phyloP scores from a whole-genome alignment of 352 stramenopile genomes.

The Pythium guiyangense region DNA sequence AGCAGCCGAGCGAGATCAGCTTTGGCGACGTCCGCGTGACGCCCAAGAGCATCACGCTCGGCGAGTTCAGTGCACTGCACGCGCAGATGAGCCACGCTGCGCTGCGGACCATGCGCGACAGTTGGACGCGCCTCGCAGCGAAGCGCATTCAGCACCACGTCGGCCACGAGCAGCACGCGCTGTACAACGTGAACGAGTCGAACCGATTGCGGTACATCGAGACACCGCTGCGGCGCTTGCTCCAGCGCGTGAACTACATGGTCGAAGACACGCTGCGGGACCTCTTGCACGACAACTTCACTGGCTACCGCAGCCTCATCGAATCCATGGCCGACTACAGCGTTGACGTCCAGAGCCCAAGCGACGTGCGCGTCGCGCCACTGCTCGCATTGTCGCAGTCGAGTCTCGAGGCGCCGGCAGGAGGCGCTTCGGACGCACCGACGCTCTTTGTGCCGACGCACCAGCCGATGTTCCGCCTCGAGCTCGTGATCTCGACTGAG shows the following conservation, averaged over 20 bases:
- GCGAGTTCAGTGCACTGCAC: conserved; percentile 67
- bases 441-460: conserved; percentile 21
- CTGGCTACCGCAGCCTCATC: conserved; percentile 62
- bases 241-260: conserved; percentile 84
- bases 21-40: conserved; percentile 44
- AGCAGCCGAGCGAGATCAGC: conserved; percentile 59
- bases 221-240: conserved; percentile 44
- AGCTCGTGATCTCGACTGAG: conserved; percentile 60
- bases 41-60: conserved; percentile 64
- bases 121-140: conserved; percentile 62
- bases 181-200: conserved; percentile 61
- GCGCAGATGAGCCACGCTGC: conserved; percentile 65
- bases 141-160: conserved; percentile 75
- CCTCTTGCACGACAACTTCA: conserved; percentile 65
- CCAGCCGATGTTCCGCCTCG: conserved; percentile 67
- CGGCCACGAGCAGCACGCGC: conserved; percentile 36
- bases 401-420: background rate
- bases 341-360: conserved; percentile 43
- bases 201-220: conserved; percentile 68
- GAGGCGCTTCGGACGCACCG: background rate
- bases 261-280: conserved; percentile 63
- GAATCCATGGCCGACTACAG: conserved; percentile 60
- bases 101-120: conserved; percentile 73
- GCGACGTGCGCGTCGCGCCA: conserved; percentile 30
- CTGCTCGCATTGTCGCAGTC: background rate